Percentiles rank a stretch among this genome's conserved stretches.
phyloP scores from a whole-genome alignment of 1,139 yeast genomes.

The Yamadazyma oceani region DNA sequence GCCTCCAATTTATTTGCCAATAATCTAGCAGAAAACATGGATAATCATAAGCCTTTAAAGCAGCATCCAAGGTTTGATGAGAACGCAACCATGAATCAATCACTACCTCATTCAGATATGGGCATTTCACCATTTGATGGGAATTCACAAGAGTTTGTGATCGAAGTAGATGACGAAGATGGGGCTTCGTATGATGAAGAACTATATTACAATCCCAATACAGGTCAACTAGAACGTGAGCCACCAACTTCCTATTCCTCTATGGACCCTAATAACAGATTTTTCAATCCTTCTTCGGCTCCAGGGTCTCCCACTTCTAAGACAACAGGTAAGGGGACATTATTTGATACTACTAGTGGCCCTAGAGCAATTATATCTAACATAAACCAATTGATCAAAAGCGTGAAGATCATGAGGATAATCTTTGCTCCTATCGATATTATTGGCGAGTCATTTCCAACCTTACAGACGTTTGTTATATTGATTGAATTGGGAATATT shows the following conservation, averaged over 20 bases:
- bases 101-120: constrained; percentile 16
- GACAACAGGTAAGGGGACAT: constrained; percentile 1
- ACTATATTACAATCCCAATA: constrained; percentile 33
- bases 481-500: constrained; percentile 40
- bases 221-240: constrained; percentile 32
- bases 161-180: constrained; percentile 35
- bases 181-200: constrained; percentile 25
- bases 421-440: constrained; percentile 46
- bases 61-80: not conserved
- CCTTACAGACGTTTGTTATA: constrained; percentile 40
- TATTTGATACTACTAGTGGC: constrained; percentile 17
- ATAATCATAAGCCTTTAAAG: not conserved
- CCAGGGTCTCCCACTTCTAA: constrained; percentile 1
- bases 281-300: not conserved
- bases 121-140: constrained; percentile 13
- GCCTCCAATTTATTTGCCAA: constrained; percentile 23
- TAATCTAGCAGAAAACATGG: not conserved
- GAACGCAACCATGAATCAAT: constrained; percentile 9
- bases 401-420: constrained; percentile 36
- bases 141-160: constrained; percentile 26
- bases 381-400: constrained; percentile 35
- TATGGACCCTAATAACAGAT: constrained; percentile 13
- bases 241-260: constrained; percentile 35
- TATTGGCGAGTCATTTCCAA: constrained; percentile 39
- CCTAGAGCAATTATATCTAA: constrained; percentile 27